phyloP scores from a whole-genome alignment of 2,329 filamentous ascomycete species.

The Clonostachys solani region DNA sequence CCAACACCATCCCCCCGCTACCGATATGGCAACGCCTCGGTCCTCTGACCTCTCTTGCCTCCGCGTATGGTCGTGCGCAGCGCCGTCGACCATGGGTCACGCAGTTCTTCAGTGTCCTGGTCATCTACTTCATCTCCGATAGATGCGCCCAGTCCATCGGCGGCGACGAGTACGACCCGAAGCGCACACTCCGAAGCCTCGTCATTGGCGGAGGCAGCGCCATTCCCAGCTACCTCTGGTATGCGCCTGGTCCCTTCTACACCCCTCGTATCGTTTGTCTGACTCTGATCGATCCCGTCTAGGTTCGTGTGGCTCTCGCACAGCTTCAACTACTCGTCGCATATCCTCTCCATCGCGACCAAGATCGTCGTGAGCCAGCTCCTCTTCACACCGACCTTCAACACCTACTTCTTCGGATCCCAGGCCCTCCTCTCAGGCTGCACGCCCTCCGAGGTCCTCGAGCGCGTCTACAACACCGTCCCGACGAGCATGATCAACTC shows the following conservation, averaged over 20 bases:
- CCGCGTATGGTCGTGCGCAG: conserved; percentile 68
- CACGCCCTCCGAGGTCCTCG: conserved; percentile 56
- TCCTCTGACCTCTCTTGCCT: conserved; percentile 46
- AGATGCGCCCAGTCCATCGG: conserved; percentile 70
- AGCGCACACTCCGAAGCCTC: conserved; percentile 57
- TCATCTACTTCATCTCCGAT: conserved; percentile 78
- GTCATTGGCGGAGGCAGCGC: conserved; percentile 68
- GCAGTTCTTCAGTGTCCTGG: conserved; percentile 69
- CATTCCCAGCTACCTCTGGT: conserved; percentile 83
- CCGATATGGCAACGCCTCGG: conserved; percentile 55
- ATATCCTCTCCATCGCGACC: conserved; percentile 62
- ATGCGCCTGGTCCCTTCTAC: conserved; percentile 16
- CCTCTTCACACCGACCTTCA: conserved; percentile 79
- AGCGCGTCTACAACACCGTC: conserved; percentile 71
- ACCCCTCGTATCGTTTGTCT: background rate
- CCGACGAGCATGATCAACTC: conserved; percentile 74
- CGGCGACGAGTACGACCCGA: conserved; percentile 60
- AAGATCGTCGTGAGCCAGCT: conserved; percentile 81
- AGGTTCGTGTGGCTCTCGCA: conserved; percentile 78
- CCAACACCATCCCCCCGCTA: conserved; percentile 1
- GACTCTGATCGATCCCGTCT: background rate
- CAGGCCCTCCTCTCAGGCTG: conserved; percentile 74
- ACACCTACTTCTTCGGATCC: conserved; percentile 76
- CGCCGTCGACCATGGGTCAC: conserved; percentile 70
- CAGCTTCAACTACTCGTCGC: conserved; percentile 80